Conservation (phyloP, 305 asterid genomes). For the Solanum hybrid region DNA sequence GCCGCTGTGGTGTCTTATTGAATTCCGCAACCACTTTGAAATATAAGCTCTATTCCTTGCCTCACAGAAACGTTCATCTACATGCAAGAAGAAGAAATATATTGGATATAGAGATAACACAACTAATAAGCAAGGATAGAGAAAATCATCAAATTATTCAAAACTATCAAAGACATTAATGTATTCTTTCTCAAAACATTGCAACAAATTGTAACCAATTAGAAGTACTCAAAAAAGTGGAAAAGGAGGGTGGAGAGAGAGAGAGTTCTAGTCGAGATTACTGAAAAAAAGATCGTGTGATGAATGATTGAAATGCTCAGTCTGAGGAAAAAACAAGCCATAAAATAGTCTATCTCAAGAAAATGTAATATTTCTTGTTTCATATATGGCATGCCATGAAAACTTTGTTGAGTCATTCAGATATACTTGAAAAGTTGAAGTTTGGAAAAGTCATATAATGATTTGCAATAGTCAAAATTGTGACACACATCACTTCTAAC, state of each 20-base stretch:
- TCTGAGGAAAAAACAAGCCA: not conserved
- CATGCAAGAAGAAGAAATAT: slow-evolving; percentile 17
- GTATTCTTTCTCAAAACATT: not conserved
- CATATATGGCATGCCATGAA: not conserved
- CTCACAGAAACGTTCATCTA: slow-evolving; percentile 85
- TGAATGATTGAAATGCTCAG: not conserved
- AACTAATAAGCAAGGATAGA: not conserved
- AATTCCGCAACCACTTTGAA: slow-evolving; percentile 94
- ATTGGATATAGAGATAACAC: not conserved
- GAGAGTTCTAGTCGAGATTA: not conserved
- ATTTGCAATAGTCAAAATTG: not conserved
- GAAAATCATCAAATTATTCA: not conserved
- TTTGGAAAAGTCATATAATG: not conserved
- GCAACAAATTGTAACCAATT: not conserved
- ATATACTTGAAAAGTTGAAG: not conserved
- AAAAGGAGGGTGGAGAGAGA: not conserved
- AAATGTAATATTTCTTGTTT: not conserved
- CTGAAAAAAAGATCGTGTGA: not conserved
- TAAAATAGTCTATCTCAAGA: not conserved
- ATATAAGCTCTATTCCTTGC: slow-evolving; percentile 68
- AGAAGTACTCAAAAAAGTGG: not conserved
- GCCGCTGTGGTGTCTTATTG: slow-evolving; percentile 52
- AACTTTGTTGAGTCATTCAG: not conserved
- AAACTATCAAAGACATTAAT: not conserved
- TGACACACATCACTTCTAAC: not conserved